Conservation (phyloP, 2,329 filamentous ascomycete genomes). For the Nemania diffusa region DNA sequence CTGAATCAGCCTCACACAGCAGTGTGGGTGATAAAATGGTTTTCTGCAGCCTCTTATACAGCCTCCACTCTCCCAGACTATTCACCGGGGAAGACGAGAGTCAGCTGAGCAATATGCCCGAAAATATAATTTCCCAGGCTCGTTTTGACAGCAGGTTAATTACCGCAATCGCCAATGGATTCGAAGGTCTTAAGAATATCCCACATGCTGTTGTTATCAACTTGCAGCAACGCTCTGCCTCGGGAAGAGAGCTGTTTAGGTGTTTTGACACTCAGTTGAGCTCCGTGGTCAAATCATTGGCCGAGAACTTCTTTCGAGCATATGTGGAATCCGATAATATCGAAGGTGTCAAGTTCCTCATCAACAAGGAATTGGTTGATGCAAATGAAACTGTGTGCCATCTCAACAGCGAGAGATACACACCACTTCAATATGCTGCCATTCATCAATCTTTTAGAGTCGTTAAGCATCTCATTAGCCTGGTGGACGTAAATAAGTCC, state of each 20-base stretch:
- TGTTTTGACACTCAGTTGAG: not conserved
- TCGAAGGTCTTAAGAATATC: not conserved
- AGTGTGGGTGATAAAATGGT: not conserved
- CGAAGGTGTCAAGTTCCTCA: not conserved
- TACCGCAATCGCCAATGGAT: conserved; percentile 4
- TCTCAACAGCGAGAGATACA: not conserved
- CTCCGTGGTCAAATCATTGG: not conserved
- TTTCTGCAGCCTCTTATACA: not conserved
- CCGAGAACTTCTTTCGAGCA: not conserved
- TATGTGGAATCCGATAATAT: conserved; percentile 10
- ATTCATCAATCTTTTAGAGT: not conserved
- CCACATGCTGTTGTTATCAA: not conserved
- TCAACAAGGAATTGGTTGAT: conserved; percentile 1
- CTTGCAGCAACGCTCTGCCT: not conserved
- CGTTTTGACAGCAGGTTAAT: conserved; percentile 9
- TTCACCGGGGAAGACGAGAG: conserved; percentile 2
- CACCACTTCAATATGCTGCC: conserved; percentile 2
- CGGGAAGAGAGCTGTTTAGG: not conserved
- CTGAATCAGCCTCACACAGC: not conserved
- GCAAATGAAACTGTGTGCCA: not conserved
- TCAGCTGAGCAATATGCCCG: not conserved
- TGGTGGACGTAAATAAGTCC: conserved; percentile 6
- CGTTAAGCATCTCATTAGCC: not conserved
- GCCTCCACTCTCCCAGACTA: not conserved
- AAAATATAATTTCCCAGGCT: not conserved